Percentiles rank a stretch among this genome's conserved stretches.
Evolutionary conservation across 306 rosid genomes (phyloP).

Genomic region (Prunus persica): DNA sequence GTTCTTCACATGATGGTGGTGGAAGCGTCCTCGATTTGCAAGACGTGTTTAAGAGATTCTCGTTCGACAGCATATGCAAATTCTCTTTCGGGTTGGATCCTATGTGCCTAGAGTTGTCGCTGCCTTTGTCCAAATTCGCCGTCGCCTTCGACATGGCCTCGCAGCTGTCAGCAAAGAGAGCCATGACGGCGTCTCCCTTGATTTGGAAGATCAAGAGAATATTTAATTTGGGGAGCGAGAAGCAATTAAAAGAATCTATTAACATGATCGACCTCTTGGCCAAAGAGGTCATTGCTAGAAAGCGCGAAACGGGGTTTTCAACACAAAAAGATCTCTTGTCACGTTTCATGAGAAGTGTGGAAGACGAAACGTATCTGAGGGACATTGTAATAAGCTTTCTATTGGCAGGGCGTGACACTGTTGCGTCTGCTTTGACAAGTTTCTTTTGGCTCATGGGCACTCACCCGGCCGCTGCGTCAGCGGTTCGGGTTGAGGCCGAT

Average conservation of each 20-base stretch:
- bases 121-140: slow-evolving; percentile 64
- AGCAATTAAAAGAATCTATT: slow-evolving; percentile 39
- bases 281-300: slow-evolving; percentile 54
- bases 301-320: slow-evolving; percentile 37
- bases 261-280: slow-evolving; percentile 50
- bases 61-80: slow-evolving; percentile 63
- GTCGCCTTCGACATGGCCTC: slow-evolving; percentile 69
- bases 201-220: slow-evolving; percentile 72
- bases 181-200: slow-evolving; percentile 59
- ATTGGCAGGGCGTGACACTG: slow-evolving; percentile 83
- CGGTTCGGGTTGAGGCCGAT: slow-evolving; percentile 53
- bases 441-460: slow-evolving; percentile 66
- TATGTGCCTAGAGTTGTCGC: slow-evolving; percentile 51
- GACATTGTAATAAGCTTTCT: slow-evolving; percentile 76
- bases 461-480: slow-evolving; percentile 40
- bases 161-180: slow-evolving; percentile 70
- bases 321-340: slow-evolving; percentile 61
- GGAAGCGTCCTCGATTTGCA: slow-evolving; percentile 51
- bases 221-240: slow-evolving; percentile 64
- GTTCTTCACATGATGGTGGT: background rate
- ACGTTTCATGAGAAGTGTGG: slow-evolving; percentile 54
- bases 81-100: slow-evolving; percentile 84
- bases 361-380: slow-evolving; percentile 59
- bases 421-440: slow-evolving; percentile 74
- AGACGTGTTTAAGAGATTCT: slow-evolving; percentile 64